phyloP scores from a whole-genome alignment of 176 grass and related monocot genomes.

The Carex littledalei region DNA sequence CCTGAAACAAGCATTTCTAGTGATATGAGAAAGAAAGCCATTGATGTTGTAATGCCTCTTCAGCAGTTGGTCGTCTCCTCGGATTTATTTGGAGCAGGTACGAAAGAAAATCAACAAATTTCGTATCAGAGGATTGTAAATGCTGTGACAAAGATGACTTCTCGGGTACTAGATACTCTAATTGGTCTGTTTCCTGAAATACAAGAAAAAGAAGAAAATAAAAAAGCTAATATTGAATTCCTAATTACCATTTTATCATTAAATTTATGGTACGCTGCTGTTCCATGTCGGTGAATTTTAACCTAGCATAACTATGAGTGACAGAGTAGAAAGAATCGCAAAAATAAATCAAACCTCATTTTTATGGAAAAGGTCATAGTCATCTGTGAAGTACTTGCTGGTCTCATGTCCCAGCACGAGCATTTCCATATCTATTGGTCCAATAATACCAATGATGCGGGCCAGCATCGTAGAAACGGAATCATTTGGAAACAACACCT shows the following conservation, averaged over 20 bases:
- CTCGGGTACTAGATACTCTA: slow-evolving; percentile 65
- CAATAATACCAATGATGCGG: slow-evolving; percentile 61
- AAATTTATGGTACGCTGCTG: not conserved
- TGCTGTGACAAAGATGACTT: slow-evolving; percentile 65
- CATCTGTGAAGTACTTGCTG: slow-evolving; percentile 75
- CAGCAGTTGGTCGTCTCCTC: slow-evolving; percentile 67
- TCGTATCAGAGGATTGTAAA: slow-evolving; percentile 48
- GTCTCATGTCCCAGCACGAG: slow-evolving; percentile 61
- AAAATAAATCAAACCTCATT: slow-evolving; percentile 63
- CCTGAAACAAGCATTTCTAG: slow-evolving; percentile 24
- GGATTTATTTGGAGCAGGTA: slow-evolving; percentile 93
- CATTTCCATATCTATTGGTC: slow-evolving; percentile 95
- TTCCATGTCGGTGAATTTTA: not conserved
- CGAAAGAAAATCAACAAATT: slow-evolving; percentile 84
- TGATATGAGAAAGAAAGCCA: slow-evolving; percentile 71
- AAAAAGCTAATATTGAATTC: not conserved
- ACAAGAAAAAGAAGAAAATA: not conserved
- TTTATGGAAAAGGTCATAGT: slow-evolving; percentile 66
- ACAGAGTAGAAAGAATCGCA: not conserved
- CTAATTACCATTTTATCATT: not conserved
- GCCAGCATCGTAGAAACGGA: slow-evolving; percentile 77
- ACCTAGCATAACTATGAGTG: not conserved
- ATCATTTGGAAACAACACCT: slow-evolving; percentile 96
- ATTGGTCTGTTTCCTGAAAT: slow-evolving; percentile 64
- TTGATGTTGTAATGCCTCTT: slow-evolving; percentile 66